These are phyloP conservation scores for Entonaema liquescens DNA, from an alignment of 495 filamentous ascomycete genomes.

Conservation along the genomic window DNA sequence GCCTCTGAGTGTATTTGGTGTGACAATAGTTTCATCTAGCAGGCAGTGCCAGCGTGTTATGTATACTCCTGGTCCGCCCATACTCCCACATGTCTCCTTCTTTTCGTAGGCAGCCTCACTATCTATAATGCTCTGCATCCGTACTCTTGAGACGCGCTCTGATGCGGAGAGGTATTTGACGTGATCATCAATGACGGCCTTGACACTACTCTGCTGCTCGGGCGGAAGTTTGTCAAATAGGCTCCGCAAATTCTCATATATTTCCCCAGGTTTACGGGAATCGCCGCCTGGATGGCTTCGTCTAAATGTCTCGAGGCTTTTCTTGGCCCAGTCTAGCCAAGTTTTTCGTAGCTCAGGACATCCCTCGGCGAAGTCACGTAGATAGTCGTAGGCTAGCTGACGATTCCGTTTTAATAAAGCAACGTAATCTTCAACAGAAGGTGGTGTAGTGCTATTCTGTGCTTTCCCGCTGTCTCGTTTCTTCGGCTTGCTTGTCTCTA, in stretches of 20 bases:
- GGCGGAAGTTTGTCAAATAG: conserved; percentile 57
- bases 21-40: conserved; percentile 66
- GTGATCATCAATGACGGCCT: conserved; percentile 60
- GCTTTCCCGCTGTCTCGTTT: conserved; percentile 19
- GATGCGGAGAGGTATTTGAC: conserved; percentile 61
- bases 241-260: conserved; percentile 54
- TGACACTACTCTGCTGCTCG: conserved; percentile 46
- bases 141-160: conserved; percentile 54
- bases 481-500: conserved; percentile 54
- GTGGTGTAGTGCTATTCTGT: conserved; percentile 34
- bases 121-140: conserved; percentile 57
- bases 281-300: conserved; percentile 6
- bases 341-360: conserved; percentile 64
- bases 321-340: conserved; percentile 59
- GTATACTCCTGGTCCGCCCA: conserved; percentile 68
- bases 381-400: conserved; percentile 64
- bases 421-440: conserved; percentile 70
- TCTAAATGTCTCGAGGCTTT: conserved; percentile 45
- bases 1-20: conserved; percentile 57
- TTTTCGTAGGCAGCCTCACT: conserved; percentile 34
- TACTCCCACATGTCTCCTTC: conserved; percentile 26
- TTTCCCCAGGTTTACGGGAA: conserved; percentile 49
- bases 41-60: conserved; percentile 69
- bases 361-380: conserved; percentile 68
- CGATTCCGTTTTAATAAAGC: conserved; percentile 63